Evolutionary conservation across 2,329 filamentous ascomycete species (phyloP), one percentile per base, ranked within the genome.

Genomic region (Sarocladiaceae sp.): DNA sequence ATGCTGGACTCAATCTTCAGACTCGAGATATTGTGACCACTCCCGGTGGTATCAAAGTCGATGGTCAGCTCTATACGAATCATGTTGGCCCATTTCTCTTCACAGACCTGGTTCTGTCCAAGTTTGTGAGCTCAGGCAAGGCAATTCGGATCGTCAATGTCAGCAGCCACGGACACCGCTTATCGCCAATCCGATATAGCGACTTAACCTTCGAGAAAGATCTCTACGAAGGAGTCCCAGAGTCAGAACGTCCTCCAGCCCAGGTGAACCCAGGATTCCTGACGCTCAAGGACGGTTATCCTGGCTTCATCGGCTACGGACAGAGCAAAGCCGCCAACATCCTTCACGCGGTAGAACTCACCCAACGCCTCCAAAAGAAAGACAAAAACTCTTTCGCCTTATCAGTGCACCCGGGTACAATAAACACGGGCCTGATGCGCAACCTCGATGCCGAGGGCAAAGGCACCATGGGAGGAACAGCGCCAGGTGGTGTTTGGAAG

Each of bases 1-100:
- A 52, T 22, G 51, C 51, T 11, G 44, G 44, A 6, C 7, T 48
- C 44, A 48, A 22, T 33, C 44, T 48, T 20, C 44, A 48, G 26
- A 11, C 44, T 31, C 44, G 44, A 5, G 44, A 48, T 18, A 7
- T 28, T 10, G 44, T 48, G 5, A 28, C 33, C 26, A 33, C 44
- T 5, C 26, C 44, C 6, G 28, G 28, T 20, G 51, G 39, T 20
- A 48, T 48, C 31, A 52, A 20, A 15, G 29, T 35, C 42, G 51
- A 52, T 36, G 70, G 96, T 95, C 59, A 64, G 50, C 51, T 73
- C 23, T 66, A 58, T 5, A 66, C 62, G 1, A 71, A 71, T 31
- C 68, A 73, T 28, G 52, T 73, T 2, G 69, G 68, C 0, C 71
- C 64, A 3, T 73, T 73, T 47, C 57, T 73, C 0, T 65, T 72